Conservation (phyloP, 345 rosid species). For the Odontarrhena argentea region DNA sequence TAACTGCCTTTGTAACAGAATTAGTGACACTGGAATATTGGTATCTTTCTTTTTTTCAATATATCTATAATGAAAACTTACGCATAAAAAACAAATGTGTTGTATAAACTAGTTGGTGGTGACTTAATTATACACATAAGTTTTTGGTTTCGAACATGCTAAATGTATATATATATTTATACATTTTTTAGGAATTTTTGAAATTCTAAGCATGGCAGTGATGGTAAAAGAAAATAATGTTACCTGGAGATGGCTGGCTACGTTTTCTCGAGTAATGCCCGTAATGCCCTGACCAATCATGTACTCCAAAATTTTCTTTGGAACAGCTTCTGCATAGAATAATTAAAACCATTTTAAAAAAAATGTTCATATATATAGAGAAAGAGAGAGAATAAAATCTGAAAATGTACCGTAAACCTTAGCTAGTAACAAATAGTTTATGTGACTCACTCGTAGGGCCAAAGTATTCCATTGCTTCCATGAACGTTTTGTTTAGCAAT, state of each 20-base stretch:
- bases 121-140: no score
- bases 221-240: conserved; percentile 15
- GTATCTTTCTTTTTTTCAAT: no score
- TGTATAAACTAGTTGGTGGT: no score
- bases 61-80: no score
- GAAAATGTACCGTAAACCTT: neutral
- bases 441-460: conserved; percentile 56
- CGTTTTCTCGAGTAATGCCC: conserved; percentile 73
- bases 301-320: conserved; percentile 74
- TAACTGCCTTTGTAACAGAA: no score
- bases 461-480: conserved; percentile 60
- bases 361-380: neutral
- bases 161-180: no score
- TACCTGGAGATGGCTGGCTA: conserved; percentile 93
- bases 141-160: no score
- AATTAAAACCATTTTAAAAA: no score
- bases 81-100: no score
- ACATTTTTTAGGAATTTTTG: no score
- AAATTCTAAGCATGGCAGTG: no score
- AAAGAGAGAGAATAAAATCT: neutral
- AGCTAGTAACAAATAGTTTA: conserved; percentile 7
- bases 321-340: conserved; percentile 67
- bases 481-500: conserved; percentile 72
- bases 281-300: conserved; percentile 57
- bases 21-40: no score